A percentile compares a stretch with the other conserved stretches of the same genome.
phyloP scores from a whole-genome alignment of 768 basidiomycete genomes.

The Dacryopinax primogenitus region DNA sequence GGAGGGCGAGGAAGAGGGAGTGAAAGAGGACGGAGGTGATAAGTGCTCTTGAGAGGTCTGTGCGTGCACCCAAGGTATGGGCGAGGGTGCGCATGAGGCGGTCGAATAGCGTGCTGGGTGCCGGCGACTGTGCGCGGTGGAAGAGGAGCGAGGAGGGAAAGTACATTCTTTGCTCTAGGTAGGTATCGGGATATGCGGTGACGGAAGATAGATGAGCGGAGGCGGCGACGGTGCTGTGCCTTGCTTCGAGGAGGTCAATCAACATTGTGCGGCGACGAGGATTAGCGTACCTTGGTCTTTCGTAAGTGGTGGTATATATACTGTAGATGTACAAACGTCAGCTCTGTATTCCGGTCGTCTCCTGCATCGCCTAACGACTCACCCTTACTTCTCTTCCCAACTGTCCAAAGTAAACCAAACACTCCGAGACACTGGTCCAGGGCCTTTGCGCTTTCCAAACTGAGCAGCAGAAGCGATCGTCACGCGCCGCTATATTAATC shows the following conservation, averaged over 20 bases:
- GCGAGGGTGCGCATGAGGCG: not conserved
- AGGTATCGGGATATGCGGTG: not conserved
- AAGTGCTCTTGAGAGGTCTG: not conserved
- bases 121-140: not conserved
- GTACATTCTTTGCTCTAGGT: not conserved
- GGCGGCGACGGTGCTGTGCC: not conserved
- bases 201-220: not conserved
- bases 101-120: slow-evolving; percentile 4
- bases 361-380: not conserved
- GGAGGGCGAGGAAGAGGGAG: not conserved
- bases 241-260: not conserved
- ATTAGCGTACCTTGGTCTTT: too few species aligned
- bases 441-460: too few species aligned
- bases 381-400: not conserved
- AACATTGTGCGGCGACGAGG: not conserved
- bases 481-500: too few species aligned
- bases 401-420: not conserved
- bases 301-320: not conserved
- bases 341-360: not conserved
- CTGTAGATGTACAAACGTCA: not conserved
- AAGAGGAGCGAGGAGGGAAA: not conserved
- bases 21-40: not conserved
- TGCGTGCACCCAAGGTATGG: not conserved
- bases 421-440: not conserved
- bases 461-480: too few species aligned